A percentile compares a stretch with the other conserved stretches of the same genome.
Evolutionary conservation across 2,329 filamentous ascomycete species (phyloP).

Genomic region (Alternaria infectoria): DNA sequence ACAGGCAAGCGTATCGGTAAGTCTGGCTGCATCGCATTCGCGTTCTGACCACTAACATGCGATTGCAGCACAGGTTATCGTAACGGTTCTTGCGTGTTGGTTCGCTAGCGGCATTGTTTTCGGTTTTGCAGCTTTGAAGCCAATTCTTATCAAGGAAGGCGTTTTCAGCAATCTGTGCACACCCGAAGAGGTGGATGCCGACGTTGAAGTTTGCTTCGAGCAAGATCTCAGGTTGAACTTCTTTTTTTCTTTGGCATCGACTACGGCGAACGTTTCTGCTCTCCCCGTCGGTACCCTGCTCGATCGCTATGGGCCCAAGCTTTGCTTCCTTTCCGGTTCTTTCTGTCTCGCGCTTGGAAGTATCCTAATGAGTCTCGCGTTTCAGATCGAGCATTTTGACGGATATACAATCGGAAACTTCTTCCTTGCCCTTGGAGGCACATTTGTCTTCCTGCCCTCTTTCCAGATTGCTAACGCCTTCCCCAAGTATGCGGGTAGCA

Average conservation of each 20-base stretch:
- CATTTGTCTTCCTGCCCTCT: slow-evolving; percentile 81
- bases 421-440: slow-evolving; percentile 77
- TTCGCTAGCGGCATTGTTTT: slow-evolving; percentile 51
- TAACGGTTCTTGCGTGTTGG: slow-evolving; percentile 47
- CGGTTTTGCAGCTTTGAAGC: slow-evolving; percentile 50
- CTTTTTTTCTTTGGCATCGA: slow-evolving; percentile 48
- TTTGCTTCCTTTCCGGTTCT: slow-evolving; percentile 42
- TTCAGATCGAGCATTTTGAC: slow-evolving; percentile 44
- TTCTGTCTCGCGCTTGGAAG: slow-evolving; percentile 42
- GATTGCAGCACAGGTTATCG: slow-evolving; percentile 41
- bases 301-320: slow-evolving; percentile 45
- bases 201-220: slow-evolving; percentile 47
- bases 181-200: slow-evolving; percentile 39
- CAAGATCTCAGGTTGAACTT: slow-evolving; percentile 49
- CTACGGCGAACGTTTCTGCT: slow-evolving; percentile 48
- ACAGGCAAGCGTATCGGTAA: slow-evolving; percentile 42
- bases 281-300: slow-evolving; percentile 46
- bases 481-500: slow-evolving; percentile 76
- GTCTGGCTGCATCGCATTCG: slow-evolving; percentile 20
- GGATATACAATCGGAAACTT: slow-evolving; percentile 74
- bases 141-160: slow-evolving; percentile 48
- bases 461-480: slow-evolving; percentile 88
- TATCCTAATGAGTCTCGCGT: slow-evolving; percentile 47
- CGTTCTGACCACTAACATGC: slow-evolving; percentile 11
- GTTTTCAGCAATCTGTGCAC: slow-evolving; percentile 48